A percentile compares a stretch with the other conserved stretches of the same genome.
These are phyloP conservation scores for Umbelopsis sp. DNA, from an alignment of 371 early-diverging fungal genomes.

Conservation along the genomic window DNA sequence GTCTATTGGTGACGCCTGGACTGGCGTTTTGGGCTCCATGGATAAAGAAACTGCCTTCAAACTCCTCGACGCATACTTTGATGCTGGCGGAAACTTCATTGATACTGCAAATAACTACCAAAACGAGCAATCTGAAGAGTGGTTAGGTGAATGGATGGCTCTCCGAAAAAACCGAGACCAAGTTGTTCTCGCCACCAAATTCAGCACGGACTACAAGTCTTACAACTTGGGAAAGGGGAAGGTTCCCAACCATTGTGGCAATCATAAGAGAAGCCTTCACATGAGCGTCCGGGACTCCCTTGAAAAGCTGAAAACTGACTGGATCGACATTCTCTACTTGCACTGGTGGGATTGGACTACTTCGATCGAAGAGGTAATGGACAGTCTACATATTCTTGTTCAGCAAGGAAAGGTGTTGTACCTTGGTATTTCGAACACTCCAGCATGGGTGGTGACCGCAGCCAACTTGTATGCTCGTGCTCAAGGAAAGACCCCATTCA, in stretches of 20 bases:
- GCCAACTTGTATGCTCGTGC: slow-evolving; percentile 23
- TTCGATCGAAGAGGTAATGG: slow-evolving; percentile 48
- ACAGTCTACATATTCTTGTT: slow-evolving; percentile 52
- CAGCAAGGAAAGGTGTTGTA: slow-evolving; percentile 53
- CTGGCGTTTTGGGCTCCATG: slow-evolving; percentile 26
- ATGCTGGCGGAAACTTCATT: slow-evolving; percentile 48
- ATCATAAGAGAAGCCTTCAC: slow-evolving; percentile 44
- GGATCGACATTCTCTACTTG: slow-evolving; percentile 53
- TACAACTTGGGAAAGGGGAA: slow-evolving; percentile 12
- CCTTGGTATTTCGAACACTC: slow-evolving; percentile 46
- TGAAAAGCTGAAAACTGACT: slow-evolving; percentile 38
- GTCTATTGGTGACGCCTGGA: slow-evolving; percentile 20
- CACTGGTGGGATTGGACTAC: slow-evolving; percentile 50
- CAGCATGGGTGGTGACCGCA: slow-evolving; percentile 39
- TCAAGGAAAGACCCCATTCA: slow-evolving; percentile 19
- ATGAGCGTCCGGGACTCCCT: slow-evolving; percentile 43
- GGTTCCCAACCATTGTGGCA: slow-evolving; percentile 29
- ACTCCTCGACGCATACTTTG: slow-evolving; percentile 45
- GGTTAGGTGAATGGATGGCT: slow-evolving; percentile 48
- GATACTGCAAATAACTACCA: slow-evolving; percentile 51
- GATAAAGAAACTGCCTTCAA: slow-evolving; percentile 32
- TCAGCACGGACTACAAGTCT: slow-evolving; percentile 35
- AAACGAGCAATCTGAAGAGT: slow-evolving; percentile 42
- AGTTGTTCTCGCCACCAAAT: slow-evolving; percentile 54
- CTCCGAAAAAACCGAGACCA: slow-evolving; percentile 33